Evolutionary conservation across 2,329 filamentous ascomycete species (phyloP), one percentile per base, ranked within the genome.

Genomic region (Exophiala sideris): DNA sequence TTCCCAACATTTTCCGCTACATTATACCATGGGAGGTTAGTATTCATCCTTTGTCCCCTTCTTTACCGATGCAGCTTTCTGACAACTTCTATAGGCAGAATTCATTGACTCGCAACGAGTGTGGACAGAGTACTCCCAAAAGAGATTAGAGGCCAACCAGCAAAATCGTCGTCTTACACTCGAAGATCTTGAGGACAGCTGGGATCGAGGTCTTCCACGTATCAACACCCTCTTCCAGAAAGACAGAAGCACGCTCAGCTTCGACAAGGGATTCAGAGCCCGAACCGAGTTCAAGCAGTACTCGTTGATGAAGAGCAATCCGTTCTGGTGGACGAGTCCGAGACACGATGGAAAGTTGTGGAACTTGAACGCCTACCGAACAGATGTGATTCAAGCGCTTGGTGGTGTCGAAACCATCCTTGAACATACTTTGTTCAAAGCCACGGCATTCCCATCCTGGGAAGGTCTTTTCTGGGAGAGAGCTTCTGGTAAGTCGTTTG

Each of bases 211-310:
- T 77, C 79, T 99, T 48, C 94, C 94, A 14, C 88, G 94, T 75
- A 99, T 99, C 76, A 99, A 99, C 70, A 99, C 94, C 0, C 79
- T 99, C 2, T 99, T 99, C 84, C 94, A 99, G 70, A 99, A 99
- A 72, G 94, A 99, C 65, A 83, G 94, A 66, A 96, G 91, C 70
- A 99, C 94, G 0, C 80, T 99, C 60, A 95, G 90, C 67, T 99
- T 99, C 67, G 94, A 99, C 76, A 99, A 99, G 75, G 94, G 94
- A 50, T 99, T 97, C 85, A 87, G 94, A 63, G 86, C 91, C 11
- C 83, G 94, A 50, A 90, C 92, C 9, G 94, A 99, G 70, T 99
- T 99, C 79, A 99, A 99, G 79, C 86, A 94, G 29, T 99, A 97
- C 69, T 92, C 97, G 71, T 79, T 97, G 57, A 97, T 99, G 92